Evolutionary conservation across 768 basidiomycete species (phyloP).

Genomic region (Auricularia sp.): DNA sequence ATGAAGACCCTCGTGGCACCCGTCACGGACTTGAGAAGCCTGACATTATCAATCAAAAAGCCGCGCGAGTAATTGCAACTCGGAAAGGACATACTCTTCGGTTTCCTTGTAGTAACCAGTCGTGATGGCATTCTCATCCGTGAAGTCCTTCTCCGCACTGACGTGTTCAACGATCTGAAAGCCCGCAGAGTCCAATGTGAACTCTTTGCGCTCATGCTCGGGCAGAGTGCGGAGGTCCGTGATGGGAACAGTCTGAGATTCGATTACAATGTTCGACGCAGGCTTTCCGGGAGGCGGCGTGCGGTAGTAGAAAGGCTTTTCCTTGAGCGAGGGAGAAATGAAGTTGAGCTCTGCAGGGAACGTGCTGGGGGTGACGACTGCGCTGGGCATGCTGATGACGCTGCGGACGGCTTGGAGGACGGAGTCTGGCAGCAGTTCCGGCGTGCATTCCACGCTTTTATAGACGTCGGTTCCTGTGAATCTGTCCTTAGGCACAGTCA

Average conservation of each 20-base stretch:
- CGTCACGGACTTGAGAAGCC: conserved; percentile 44
- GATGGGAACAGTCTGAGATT: neutral
- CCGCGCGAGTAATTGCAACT: neutral
- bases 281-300: neutral
- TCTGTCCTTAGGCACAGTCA: neutral
- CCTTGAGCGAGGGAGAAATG: conserved; percentile 5
- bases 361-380: conserved; percentile 1
- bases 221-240: conserved; percentile 8
- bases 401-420: neutral
- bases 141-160: conserved; percentile 32
- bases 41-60: neutral
- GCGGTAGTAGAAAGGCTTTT: conserved; percentile 5
- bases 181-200: conserved; percentile 31
- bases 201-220: conserved; percentile 1
- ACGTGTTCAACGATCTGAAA: conserved; percentile 29
- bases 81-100: conserved; percentile 20
- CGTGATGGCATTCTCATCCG: conserved; percentile 38
- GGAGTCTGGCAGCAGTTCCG: neutral
- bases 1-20: conserved; percentile 49
- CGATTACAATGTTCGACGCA: conserved; percentile 4
- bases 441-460: neutral
- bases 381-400: neutral
- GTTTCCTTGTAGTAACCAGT: conserved; percentile 53
- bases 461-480: neutral
- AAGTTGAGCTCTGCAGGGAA: conserved; percentile 5